phyloP scores from a whole-genome alignment of 768 basidiomycete genomes.

The Roridomyces roridus region DNA sequence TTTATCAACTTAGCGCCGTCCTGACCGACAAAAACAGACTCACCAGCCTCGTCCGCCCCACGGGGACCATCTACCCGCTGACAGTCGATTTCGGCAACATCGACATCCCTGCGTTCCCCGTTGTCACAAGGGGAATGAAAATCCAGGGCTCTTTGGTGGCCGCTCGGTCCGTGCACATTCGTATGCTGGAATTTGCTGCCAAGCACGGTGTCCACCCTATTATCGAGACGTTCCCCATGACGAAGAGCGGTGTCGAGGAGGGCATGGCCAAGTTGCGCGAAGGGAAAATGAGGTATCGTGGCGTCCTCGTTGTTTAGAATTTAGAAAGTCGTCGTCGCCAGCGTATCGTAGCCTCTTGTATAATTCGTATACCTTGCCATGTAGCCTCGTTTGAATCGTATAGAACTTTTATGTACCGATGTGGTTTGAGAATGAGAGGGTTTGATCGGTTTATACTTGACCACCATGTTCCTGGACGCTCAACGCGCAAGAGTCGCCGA shows the following conservation, averaged over 20 bases:
- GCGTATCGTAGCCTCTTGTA: too few relatives aligned
- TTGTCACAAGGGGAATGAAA: background rate
- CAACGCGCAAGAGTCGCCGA: too few relatives aligned
- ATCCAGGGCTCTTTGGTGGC: constrained; percentile 31
- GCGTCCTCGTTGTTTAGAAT: background rate
- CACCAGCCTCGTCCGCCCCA: background rate
- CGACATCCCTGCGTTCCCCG: background rate
- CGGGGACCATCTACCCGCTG: background rate
- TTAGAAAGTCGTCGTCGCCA: too few relatives aligned
- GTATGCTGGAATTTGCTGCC: constrained; percentile 38
- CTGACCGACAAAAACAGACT: background rate
- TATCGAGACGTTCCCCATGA: constrained; percentile 32
- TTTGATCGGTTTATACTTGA: too few relatives aligned
- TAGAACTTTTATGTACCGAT: too few relatives aligned
- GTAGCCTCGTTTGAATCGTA: too few relatives aligned
- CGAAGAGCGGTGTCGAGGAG: constrained; percentile 32
- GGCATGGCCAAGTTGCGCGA: constrained; percentile 25
- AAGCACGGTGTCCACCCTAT: constrained; percentile 30
- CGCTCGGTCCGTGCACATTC: constrained; percentile 33
- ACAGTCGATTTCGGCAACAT: background rate
- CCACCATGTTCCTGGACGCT: too few relatives aligned
- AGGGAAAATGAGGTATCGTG: background rate
- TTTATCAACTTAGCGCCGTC: background rate
- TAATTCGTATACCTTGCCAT: too few relatives aligned
- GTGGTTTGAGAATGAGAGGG: too few relatives aligned